phyloP scores from a whole-genome alignment of 441 rosid genomes.

The Jatropha multifida region DNA sequence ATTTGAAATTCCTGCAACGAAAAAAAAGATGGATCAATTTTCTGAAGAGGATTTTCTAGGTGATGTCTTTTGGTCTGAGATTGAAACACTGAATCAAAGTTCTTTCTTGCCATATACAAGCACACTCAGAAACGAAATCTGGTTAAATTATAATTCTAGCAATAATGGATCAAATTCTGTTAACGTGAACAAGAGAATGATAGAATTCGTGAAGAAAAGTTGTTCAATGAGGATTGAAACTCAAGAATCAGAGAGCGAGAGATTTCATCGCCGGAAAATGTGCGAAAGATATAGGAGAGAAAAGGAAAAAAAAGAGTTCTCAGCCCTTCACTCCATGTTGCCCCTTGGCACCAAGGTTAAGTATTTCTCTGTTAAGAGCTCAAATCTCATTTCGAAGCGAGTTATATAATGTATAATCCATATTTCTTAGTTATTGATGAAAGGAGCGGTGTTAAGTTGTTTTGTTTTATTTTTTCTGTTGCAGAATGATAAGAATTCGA shows the following conservation, averaged over 20 bases:
- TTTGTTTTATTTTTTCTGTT: not conserved
- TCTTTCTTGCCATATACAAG: conserved; percentile 41
- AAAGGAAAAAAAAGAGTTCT: conserved; percentile 51
- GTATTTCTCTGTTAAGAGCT: too few relatives aligned
- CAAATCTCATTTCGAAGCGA: too few relatives aligned
- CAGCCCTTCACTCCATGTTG: conserved; percentile 45
- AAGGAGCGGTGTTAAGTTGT: not conserved
- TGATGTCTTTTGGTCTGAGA: conserved; percentile 27
- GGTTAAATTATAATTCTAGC: not conserved
- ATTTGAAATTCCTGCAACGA: conserved; percentile 15
- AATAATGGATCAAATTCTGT: not conserved
- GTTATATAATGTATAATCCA: not conserved
- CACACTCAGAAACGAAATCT: conserved; percentile 14
- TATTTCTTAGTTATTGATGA: not conserved
- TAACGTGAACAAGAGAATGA: conserved; percentile 52
- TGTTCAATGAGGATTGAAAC: conserved; percentile 22
- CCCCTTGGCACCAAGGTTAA: conserved; percentile 53
- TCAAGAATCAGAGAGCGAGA: conserved; percentile 30
- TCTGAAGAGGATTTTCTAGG: conserved; percentile 22
- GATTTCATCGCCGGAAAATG: conserved; percentile 43
- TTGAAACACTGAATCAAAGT: conserved; percentile 22
- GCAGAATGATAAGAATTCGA: conserved; percentile 58
- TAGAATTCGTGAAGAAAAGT: conserved; percentile 36
- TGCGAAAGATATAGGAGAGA: conserved; percentile 62
- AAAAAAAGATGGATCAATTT: conserved; percentile 34